These are phyloP conservation scores for Chlorophyllum brunneum DNA, from an alignment of 768 basidiomycete genomes.

Conservation along the genomic window DNA sequence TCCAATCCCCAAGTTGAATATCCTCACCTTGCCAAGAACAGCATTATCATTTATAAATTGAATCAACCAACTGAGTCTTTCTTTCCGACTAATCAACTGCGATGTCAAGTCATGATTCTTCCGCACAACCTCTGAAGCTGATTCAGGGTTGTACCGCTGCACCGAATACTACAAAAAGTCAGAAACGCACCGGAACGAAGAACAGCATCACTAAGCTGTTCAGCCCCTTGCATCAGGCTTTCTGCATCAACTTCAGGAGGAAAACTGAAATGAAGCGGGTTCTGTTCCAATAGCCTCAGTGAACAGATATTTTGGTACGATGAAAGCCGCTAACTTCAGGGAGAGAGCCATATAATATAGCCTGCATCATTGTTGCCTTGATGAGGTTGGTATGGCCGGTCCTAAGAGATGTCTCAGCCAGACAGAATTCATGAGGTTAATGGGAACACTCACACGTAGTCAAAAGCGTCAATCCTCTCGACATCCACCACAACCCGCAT, in stretches of 20 bases:
- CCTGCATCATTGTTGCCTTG: constrained; percentile 79
- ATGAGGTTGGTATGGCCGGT: constrained; percentile 65
- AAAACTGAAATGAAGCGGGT: constrained; percentile 77
- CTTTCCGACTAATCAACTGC: constrained; percentile 72
- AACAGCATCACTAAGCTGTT: constrained; percentile 67
- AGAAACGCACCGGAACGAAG: constrained; percentile 60
- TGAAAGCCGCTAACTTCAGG: constrained; percentile 43
- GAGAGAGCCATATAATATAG: constrained; percentile 72
- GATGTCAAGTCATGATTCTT: constrained; percentile 77
- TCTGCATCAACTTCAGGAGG: constrained; percentile 78
- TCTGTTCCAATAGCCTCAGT: constrained; percentile 32
- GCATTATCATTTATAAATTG: constrained; percentile 86
- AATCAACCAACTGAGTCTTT: constrained; percentile 80
- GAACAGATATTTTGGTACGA: not conserved
- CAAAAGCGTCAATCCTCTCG: constrained; percentile 57
- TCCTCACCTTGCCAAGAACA: constrained; percentile 64
- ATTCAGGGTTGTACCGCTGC: not conserved
- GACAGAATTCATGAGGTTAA: not conserved
- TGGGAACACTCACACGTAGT: constrained; percentile 51
- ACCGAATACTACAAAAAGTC: not conserved
- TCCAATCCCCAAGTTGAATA: not conserved
- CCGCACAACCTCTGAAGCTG: constrained; percentile 65
- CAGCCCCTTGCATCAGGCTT: constrained; percentile 74
- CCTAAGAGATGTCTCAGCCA: constrained; percentile 25
- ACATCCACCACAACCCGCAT: constrained; percentile 62